These are phyloP conservation scores for Aristolochia californica DNA, from an alignment of 164 flowering plant species.

Conservation along the genomic window DNA sequence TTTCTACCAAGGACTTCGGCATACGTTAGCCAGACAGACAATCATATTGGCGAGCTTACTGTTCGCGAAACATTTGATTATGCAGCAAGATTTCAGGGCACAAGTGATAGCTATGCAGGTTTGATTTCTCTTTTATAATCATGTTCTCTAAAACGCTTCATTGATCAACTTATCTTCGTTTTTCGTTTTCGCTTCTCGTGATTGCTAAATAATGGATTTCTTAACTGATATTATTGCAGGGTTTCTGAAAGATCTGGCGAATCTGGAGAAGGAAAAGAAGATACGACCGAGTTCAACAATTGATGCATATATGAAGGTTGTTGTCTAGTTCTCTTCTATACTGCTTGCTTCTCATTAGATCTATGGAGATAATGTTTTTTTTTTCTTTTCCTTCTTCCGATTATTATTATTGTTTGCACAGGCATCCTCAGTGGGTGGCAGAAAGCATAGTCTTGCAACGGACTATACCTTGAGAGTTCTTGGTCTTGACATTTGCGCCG, in stretches of 20 bases:
- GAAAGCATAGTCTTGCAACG: conserved; percentile 55
- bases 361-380: not conserved
- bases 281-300: conserved; percentile 74
- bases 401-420: conserved; percentile 15
- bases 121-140: not conserved
- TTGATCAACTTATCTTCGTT: not conserved
- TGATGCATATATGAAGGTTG: conserved; percentile 94
- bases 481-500: conserved; percentile 81
- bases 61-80: conserved; percentile 85
- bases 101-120: conserved; percentile 69
- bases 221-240: conserved; percentile 13
- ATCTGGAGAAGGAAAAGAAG: conserved; percentile 56
- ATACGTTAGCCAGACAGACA: conserved; percentile 79
- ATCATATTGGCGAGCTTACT: conserved; percentile 78
- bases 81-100: conserved; percentile 87
- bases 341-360: not conserved
- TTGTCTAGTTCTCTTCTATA: not conserved
- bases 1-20: conserved; percentile 63
- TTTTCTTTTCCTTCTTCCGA: not conserved
- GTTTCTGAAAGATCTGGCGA: conserved; percentile 42
- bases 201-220: not conserved
- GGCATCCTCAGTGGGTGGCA: conserved; percentile 71
- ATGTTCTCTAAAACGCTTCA: not conserved
- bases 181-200: not conserved
- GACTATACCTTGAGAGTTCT: conserved; percentile 84